A percentile compares a stretch with the other conserved stretches of the same genome.
Evolutionary conservation across 495 filamentous ascomycete genomes (phyloP).

Genomic region (Astrothelium macrocarpum): DNA sequence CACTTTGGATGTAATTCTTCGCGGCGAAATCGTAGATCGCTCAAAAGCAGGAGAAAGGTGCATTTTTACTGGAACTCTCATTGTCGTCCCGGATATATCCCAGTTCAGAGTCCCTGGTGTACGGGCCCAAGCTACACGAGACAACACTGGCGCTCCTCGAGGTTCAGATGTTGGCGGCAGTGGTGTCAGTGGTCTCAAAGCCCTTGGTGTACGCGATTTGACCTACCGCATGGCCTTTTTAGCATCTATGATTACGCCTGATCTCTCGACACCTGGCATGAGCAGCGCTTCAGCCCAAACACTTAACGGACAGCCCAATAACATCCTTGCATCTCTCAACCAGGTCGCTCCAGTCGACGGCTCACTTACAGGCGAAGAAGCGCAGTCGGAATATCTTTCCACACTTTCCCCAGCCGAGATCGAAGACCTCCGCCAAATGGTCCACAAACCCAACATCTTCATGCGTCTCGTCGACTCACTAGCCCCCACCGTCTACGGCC

Average conservation of each 20-base stretch:
- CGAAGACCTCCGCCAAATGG: constrained; percentile 81
- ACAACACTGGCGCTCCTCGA: constrained; percentile 61
- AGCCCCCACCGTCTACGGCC: constrained; percentile 95
- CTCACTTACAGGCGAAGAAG: constrained; percentile 60
- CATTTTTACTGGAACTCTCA: constrained; percentile 91
- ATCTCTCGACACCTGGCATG: constrained; percentile 68
- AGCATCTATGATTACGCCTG: constrained; percentile 91
- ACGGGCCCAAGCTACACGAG: constrained; percentile 72
- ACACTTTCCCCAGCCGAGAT: constrained; percentile 79
- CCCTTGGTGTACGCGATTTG: constrained; percentile 86
- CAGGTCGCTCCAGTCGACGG: constrained; percentile 55
- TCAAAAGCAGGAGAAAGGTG: constrained; percentile 97
- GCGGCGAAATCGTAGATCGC: constrained; percentile 94
- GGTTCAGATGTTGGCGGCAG: constrained; percentile 69
- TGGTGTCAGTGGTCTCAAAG: constrained; percentile 81
- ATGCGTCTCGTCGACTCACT: constrained; percentile 84
- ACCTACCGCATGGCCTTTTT: constrained; percentile 97
- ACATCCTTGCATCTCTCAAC: constrained; percentile 73
- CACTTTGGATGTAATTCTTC: constrained; percentile 95
- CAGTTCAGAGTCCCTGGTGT: constrained; percentile 87
- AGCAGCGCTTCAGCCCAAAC: constrained; percentile 47
- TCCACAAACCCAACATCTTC: constrained; percentile 93
- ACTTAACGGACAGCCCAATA: constrained; percentile 59
- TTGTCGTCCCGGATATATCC: constrained; percentile 94
- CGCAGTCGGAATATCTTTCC: constrained; percentile 77